A percentile compares a stretch with the other conserved stretches of the same genome.
Conservation (phyloP, 176 grass and related monocot species). For the Hyparrhenia diplandra region DNA sequence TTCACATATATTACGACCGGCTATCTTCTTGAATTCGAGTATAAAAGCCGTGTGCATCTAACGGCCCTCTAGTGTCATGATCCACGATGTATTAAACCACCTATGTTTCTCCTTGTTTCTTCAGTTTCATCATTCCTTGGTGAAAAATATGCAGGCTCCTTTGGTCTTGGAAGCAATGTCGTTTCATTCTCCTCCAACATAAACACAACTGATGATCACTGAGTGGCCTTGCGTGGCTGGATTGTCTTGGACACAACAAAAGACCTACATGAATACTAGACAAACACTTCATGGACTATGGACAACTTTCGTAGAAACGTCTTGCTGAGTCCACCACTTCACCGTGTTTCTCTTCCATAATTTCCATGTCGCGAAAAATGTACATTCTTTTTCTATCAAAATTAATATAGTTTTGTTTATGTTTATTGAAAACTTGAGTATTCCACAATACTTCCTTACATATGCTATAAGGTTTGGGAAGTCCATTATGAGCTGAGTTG, state of each 20-base stretch:
- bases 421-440: background rate
- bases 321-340: conserved; percentile 26
- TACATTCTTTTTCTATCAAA: background rate
- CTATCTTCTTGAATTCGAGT: background rate
- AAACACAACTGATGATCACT: conserved; percentile 38
- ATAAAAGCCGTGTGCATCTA: background rate
- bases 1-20: background rate
- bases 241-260: conserved; percentile 54
- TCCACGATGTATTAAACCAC: background rate
- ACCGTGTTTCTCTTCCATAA: conserved; percentile 40
- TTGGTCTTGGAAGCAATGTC: conserved; percentile 26
- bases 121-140: background rate
- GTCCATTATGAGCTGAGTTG: background rate
- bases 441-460: conserved; percentile 34
- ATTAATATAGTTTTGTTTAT: background rate
- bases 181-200: conserved; percentile 44
- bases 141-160: conserved; percentile 21
- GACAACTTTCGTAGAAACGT: background rate
- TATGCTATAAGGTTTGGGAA: conserved; percentile 33
- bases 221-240: conserved; percentile 30
- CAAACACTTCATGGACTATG: conserved; percentile 15
- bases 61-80: conserved; percentile 5
- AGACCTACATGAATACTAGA: conserved; percentile 51
- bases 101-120: background rate
- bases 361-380: conserved; percentile 34